phyloP scores from a whole-genome alignment of 371 early-diverging fungal species.

The Mucor saturninus region DNA sequence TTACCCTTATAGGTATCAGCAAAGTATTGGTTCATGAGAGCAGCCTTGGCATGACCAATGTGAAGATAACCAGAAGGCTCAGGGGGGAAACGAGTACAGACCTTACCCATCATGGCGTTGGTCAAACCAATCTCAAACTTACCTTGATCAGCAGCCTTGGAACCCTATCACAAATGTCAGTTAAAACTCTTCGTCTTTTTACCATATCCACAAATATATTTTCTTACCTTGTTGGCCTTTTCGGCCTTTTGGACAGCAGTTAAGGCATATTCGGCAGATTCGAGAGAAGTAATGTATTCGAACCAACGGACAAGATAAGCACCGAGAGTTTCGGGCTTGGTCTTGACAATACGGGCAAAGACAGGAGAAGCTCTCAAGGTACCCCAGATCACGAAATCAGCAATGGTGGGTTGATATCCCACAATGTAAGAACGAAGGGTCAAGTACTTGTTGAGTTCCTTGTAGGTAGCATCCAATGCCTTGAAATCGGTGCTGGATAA shows the following conservation, averaged over 20 bases:
- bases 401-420: constrained; percentile 79
- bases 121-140: constrained; percentile 91
- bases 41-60: constrained; percentile 99
- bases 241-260: constrained; percentile 54
- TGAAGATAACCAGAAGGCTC: constrained; percentile 99
- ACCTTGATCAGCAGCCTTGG: constrained; percentile 82
- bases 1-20: constrained; percentile 93
- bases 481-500: constrained; percentile 74
- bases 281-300: constrained; percentile 70
- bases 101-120: constrained; percentile 83
- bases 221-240: constrained; percentile 45
- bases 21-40: constrained; percentile 98
- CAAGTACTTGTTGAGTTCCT: constrained; percentile 77
- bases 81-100: constrained; percentile 98
- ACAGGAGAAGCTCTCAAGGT: constrained; percentile 81
- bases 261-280: constrained; percentile 59
- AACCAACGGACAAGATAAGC: constrained; percentile 87
- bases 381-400: constrained; percentile 91
- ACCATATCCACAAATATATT: too few relatives aligned
- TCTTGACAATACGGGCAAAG: constrained; percentile 81
- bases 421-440: constrained; percentile 82
- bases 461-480: constrained; percentile 68
- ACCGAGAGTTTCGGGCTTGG: constrained; percentile 71
- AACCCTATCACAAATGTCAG: constrained; percentile 6
- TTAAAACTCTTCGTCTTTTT: too few relatives aligned